Conservation (phyloP, 2,329 filamentous ascomycete genomes). For the Verticillium nonalfalfae region DNA sequence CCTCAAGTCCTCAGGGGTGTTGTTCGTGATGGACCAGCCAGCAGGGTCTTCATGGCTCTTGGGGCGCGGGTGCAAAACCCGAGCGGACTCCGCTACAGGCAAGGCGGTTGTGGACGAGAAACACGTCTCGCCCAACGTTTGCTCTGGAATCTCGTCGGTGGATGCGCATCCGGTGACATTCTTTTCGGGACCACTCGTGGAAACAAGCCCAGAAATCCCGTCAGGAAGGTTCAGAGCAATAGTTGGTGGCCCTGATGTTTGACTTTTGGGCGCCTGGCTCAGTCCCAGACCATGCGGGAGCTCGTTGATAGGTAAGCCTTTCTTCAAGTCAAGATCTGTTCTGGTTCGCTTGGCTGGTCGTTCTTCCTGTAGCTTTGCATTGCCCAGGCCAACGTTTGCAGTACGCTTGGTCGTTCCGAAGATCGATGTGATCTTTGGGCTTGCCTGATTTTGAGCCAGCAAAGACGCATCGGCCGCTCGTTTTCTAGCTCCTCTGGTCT, state of each 20-base stretch:
- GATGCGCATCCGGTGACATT: neutral
- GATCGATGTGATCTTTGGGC: neutral
- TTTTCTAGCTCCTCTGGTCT: conserved; percentile 2
- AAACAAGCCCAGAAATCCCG: neutral
- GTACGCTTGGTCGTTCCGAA: neutral
- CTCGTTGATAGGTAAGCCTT: neutral
- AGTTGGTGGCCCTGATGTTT: neutral
- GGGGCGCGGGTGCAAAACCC: neutral
- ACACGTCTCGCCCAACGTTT: neutral
- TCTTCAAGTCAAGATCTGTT: neutral
- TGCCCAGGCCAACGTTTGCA: neutral
- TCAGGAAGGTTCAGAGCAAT: neutral
- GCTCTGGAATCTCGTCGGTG: neutral
- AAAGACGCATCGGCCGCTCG: neutral
- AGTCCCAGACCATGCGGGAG: conserved; percentile 12
- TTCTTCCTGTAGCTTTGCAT: neutral
- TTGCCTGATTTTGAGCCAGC: neutral
- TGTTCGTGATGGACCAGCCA: neutral
- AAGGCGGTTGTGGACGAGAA: too few relatives aligned
- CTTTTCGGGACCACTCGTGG: neutral
- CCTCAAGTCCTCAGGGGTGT: neutral
- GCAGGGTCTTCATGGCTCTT: neutral
- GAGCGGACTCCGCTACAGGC: too few relatives aligned
- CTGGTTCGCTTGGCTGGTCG: neutral
- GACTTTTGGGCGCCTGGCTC: neutral